Evolutionary conservation across 192 early-diverging fungal species (phyloP), one percentile per base, ranked within the genome.

Genomic region (Coemansia erecta): DNA sequence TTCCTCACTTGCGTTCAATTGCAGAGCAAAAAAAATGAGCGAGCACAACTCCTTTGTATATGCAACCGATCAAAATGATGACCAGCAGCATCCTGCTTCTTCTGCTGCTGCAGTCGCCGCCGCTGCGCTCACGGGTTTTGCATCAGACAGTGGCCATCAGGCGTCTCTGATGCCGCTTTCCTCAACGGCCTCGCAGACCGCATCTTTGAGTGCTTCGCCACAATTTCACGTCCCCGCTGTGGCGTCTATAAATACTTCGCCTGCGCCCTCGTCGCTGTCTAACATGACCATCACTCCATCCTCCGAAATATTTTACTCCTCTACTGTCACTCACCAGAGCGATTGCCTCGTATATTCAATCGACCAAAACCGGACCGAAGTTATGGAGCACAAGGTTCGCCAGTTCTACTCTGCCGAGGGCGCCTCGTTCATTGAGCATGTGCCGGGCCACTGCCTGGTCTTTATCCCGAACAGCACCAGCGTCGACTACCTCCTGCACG

Each of bases 371-470:
- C 35, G 18, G 47, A 37, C 41, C 19, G 43, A 57, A 22, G 57
- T 63, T n/a, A 68, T 68, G 70, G 68, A 71, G 9, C 64, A 66
- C 42, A 60, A 63, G 19, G 74, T 77, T 4, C 74, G 74, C 31
- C 68, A 77, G 68, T 77, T 77, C 37, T 60, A 58, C 45, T 23
- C 68, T 15, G 47, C 64, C 37, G 74, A 77, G 40, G 74, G 74
- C 40, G 40, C 68, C 18, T 60, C 55, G 14, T 77, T 65, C 21
- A 77, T 77, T 26, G 74, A 77, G 61, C 74, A 77, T 59, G 74
- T 77, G 1, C 74, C 74, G 23, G 74, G 74, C 18, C 74, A 77
- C 61, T 77, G 74, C 46, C 58, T 77, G 6, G 74, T 77, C 42
- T 77, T 77, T 41, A 66, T 77, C 28, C 74, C 74, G 41, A 77